Evolutionary conservation across 2,329 filamentous ascomycete genomes (phyloP).

Genomic region (Venturia oleaginea): DNA sequence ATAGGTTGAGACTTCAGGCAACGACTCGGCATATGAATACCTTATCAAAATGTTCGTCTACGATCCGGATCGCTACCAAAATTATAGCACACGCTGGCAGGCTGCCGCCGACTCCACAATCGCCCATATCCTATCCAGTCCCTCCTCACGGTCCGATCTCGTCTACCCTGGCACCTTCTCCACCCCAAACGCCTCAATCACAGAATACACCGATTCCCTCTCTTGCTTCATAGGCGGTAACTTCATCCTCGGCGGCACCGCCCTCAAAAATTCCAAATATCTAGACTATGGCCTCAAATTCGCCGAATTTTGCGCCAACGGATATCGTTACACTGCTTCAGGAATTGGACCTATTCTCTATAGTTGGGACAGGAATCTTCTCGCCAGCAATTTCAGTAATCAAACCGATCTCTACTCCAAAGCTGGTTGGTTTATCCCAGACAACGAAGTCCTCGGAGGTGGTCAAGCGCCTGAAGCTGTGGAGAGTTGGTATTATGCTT

Average conservation of each 20-base stretch:
- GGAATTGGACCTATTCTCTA: constrained; percentile 65
- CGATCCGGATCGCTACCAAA: constrained; percentile 52
- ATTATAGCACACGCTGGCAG: constrained; percentile 59
- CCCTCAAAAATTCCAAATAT: constrained; percentile 57
- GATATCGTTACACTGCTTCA: constrained; percentile 59
- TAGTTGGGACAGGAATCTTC: constrained; percentile 22
- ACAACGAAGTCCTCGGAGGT: constrained; percentile 55
- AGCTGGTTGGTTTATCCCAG: constrained; percentile 50
- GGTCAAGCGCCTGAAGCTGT: constrained; percentile 68
- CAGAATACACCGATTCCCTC: constrained; percentile 39
- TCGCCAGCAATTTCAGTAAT: constrained; percentile 20
- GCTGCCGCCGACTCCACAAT: constrained; percentile 60
- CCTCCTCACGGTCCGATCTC: constrained; percentile 21
- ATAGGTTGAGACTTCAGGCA: constrained; percentile 16
- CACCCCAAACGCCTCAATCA: constrained; percentile 13
- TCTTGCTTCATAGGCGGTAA: constrained; percentile 80
- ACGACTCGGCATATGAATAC: constrained; percentile 79
- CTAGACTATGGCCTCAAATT: constrained; percentile 65
- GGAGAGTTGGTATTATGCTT: constrained; percentile 81
- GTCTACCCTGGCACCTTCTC: constrained; percentile 50
- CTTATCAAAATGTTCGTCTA: constrained; percentile 88
- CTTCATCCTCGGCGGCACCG: constrained; percentile 71
- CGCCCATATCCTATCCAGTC: neutral
- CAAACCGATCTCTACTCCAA: constrained; percentile 50
- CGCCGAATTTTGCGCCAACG: constrained; percentile 64